A percentile compares a stretch with the other conserved stretches of the same genome.
These are phyloP conservation scores for Cercospora zeina DNA, from an alignment of 2,329 filamentous ascomycete genomes.

Conservation along the genomic window DNA sequence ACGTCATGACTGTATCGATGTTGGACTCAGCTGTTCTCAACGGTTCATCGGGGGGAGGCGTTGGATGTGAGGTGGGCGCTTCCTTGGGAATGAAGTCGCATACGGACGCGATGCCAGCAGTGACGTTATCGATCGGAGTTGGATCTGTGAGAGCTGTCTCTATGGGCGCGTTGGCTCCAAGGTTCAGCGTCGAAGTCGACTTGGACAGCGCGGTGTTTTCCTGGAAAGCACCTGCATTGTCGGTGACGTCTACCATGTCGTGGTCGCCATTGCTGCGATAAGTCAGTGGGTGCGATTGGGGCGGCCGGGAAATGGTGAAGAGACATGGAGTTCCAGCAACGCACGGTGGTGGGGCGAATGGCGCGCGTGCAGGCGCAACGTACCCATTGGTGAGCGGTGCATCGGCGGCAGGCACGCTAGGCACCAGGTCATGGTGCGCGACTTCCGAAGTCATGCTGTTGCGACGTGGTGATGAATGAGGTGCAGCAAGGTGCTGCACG, in stretches of 20 bases:
- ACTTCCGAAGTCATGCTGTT: conserved; percentile 30
- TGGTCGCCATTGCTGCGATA: conserved; percentile 12
- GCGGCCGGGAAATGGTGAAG: not conserved
- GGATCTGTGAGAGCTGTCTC: conserved; percentile 36
- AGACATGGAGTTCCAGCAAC: not conserved
- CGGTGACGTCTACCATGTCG: conserved; percentile 8
- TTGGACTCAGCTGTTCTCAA: conserved; percentile 36
- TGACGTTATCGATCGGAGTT: conserved; percentile 46
- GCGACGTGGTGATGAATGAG: conserved; percentile 4
- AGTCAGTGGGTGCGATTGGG: conserved; percentile 1
- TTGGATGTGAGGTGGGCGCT: conserved; percentile 46
- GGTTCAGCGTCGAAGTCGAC: conserved; percentile 25
- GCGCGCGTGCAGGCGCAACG: conserved; percentile 8
- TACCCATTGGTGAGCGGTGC: conserved; percentile 31
- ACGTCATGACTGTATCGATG: conserved; percentile 35
- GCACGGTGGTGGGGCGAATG: conserved; percentile 2
- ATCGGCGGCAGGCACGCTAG: conserved; percentile 21
- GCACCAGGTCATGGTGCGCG: conserved; percentile 27
- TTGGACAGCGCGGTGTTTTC: conserved; percentile 29
- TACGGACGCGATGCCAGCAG: conserved; percentile 47
- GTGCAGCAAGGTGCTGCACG: conserved; percentile 24
- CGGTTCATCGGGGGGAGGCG: conserved; percentile 47
- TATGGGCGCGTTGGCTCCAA: conserved; percentile 23
- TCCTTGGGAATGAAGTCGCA: conserved; percentile 48
- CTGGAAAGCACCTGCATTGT: conserved; percentile 31